Base-by-base conservation (phyloP, 148 eudicot species). In the Limonium bicolor region DNA sequence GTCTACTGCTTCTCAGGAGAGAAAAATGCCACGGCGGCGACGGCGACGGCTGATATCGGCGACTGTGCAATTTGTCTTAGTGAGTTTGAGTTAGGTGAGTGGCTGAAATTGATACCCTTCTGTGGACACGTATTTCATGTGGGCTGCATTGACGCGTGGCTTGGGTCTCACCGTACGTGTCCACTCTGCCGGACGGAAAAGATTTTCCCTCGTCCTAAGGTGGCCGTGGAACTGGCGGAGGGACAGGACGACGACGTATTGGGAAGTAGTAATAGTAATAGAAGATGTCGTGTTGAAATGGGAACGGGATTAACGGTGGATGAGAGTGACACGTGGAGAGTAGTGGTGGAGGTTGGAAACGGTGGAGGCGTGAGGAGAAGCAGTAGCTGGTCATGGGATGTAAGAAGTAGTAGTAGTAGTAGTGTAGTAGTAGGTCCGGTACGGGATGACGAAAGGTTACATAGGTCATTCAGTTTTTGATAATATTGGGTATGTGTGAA, bases 121-220 rank as follows among this genome's bases (percentile, higher is more conserved):
- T 84, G 54, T 48, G 55, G 71, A 46, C 71, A 66, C 66, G 58
- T 61, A 59, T 66, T 61, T 23, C 71, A 66, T 19, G 59, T 66
- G 0, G 46, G 6, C 3, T 84, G 94, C n/a, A 50, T 84, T 30
- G 94, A 84, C 70, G 68, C 56, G 71, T 84, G 94, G 94, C 70
- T 84, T 4, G 11, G 11, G 0, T 53, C 63, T 49, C 78, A 79
- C 58, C 84, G 70, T 66, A 70, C 94, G n/a, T 84, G 94, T 24
- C 94, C 94, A 0, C 46, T 84, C 2, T 84, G 74, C 36, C 50
- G 74, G 32, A 54, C 69, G 52, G 28, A 32, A 20, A 19, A 33
- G 53, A 18, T 66, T 2, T 44, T 66, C 0, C 17, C 50, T 3
- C 20, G 8, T 24, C 7, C 9, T 18, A 24, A 18, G 22, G 51